Conservation (phyloP, 495 filamentous ascomycete genomes). For the Aspergillus bertholletiae region DNA sequence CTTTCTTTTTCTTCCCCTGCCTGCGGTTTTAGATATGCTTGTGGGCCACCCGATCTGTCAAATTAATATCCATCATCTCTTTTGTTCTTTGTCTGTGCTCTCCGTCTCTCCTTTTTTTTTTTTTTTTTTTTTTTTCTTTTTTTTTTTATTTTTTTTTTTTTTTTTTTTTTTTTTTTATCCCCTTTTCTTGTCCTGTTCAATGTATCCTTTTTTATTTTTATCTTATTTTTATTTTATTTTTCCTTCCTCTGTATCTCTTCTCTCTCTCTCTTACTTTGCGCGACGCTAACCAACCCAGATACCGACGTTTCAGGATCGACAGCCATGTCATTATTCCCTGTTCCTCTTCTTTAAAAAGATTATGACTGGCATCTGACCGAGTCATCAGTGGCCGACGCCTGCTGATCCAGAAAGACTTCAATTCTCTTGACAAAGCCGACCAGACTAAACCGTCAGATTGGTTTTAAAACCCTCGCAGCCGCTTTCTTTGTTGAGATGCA, state of each 20-base stretch:
- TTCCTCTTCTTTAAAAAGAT: not conserved
- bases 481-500: not conserved
- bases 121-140: constrained; percentile 11
- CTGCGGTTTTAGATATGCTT: constrained; percentile 2
- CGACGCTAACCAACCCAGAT: not conserved
- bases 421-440: constrained; percentile 1
- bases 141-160: not conserved
- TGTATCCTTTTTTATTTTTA: constrained; percentile 1
- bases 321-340: not conserved
- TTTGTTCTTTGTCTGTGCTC: constrained; percentile 7
- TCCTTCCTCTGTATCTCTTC: constrained; percentile 12
- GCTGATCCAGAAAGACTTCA: not conserved
- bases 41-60: constrained; percentile 2
- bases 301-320: not conserved
- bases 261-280: constrained; percentile 7
- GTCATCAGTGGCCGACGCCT: not conserved
- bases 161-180: constrained; percentile 17
- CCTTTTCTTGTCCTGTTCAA: not conserved
- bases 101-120: not conserved
- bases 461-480: not conserved
- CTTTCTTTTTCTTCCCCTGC: not conserved
- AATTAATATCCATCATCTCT: constrained; percentile 2
- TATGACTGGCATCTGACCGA: not conserved
- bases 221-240: constrained; percentile 19
- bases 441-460: not conserved